These are phyloP conservation scores for Moricandia arvensis DNA, from an alignment of 345 rosid genomes.

Conservation along the genomic window DNA sequence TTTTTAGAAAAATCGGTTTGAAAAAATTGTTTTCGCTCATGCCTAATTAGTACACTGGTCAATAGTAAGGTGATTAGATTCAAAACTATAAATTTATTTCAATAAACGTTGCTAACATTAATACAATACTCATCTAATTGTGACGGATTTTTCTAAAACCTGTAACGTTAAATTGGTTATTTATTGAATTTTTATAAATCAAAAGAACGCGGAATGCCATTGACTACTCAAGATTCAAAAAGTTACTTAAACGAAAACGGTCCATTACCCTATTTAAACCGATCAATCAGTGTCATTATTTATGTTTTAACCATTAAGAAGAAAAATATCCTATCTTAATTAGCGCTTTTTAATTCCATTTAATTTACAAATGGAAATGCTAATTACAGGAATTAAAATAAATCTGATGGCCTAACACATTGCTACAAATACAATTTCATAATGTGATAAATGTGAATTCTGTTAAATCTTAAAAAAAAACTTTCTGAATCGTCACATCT, in stretches of 20 bases:
- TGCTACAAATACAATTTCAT: constrained; percentile 21
- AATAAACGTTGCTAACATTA: background rate
- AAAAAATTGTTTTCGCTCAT: no score
- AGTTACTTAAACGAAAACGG: constrained; percentile 2
- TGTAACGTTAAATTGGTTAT: background rate
- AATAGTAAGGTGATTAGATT: background rate
- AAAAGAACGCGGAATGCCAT: background rate
- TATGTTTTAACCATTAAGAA: constrained; percentile 18
- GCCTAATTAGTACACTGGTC: no score
- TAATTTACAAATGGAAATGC: background rate
- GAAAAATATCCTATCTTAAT: background rate
- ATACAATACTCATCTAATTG: background rate
- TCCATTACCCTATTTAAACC: constrained; percentile 13
- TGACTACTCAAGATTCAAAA: background rate
- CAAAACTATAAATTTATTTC: background rate
- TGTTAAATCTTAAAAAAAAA: constrained; percentile 20
- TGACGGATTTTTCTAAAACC: background rate
- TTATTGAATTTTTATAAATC: background rate
- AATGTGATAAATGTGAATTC: background rate
- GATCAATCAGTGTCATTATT: constrained; percentile 23
- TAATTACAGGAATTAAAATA: constrained; percentile 17
- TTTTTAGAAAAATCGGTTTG: no score
- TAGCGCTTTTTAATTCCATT: constrained; percentile 3
- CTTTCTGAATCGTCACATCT: constrained; percentile 25
- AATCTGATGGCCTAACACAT: constrained; percentile 20